Percentiles rank a stretch among this genome's conserved stretches.
Evolutionary conservation across 1,139 yeast genomes (phyloP).

Genomic region (Nakaseomyces bracarensis): DNA sequence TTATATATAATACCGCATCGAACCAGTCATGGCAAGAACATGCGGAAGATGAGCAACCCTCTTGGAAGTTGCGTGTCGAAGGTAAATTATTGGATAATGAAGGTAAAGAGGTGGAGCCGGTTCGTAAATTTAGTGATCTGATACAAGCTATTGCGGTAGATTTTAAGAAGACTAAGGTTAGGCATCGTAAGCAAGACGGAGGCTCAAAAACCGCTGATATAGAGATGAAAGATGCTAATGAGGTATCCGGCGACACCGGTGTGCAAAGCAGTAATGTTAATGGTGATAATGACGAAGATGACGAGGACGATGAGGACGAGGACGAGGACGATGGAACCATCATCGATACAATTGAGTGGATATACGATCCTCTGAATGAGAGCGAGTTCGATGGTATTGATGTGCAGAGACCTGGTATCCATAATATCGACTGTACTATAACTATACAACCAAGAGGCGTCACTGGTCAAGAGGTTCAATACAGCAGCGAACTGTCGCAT

Average conservation of each 20-base stretch:
- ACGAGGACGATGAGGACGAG: conserved; percentile 8
- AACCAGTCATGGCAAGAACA: conserved; percentile 85
- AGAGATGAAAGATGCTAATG: neutral
- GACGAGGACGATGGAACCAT: conserved; percentile 12
- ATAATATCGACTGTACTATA: conserved; percentile 59
- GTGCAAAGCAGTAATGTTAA: conserved; percentile 9
- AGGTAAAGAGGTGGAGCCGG: conserved; percentile 39
- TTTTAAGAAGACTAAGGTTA: conserved; percentile 33
- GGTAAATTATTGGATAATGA: conserved; percentile 60
- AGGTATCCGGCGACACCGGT: conserved; percentile 9
- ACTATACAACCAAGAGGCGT: conserved; percentile 72
- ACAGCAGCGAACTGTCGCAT: conserved; percentile 56
- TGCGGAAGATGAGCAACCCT: conserved; percentile 13
- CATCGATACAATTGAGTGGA: conserved; percentile 55
- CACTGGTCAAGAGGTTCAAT: conserved; percentile 52
- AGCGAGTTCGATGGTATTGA: conserved; percentile 83
- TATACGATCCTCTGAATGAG: conserved; percentile 41
- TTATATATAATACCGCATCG: conserved; percentile 70
- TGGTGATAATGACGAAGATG: conserved; percentile 9
- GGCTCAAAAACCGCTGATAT: neutral
- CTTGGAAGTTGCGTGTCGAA: conserved; percentile 84
- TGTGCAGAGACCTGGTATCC: conserved; percentile 67
- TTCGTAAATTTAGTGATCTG: conserved; percentile 54
- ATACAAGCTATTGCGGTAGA: conserved; percentile 84
- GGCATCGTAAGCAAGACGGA: neutral